phyloP scores from a whole-genome alignment of 495 filamentous ascomycete genomes.

The Glarea lozoyensis region DNA sequence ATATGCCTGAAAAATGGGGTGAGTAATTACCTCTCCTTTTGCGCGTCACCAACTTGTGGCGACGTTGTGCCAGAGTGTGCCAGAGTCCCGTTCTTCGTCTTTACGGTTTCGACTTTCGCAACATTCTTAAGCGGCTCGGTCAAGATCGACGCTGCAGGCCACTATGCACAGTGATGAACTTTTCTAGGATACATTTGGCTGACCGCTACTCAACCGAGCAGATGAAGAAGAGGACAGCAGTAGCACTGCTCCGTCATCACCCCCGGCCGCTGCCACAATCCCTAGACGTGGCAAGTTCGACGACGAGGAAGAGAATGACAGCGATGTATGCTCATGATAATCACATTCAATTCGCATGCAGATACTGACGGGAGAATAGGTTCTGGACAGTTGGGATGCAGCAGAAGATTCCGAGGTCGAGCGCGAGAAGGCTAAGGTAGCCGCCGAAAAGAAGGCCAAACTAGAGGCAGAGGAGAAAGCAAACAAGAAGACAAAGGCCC shows the following conservation, averaged over 20 bases:
- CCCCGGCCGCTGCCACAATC: constrained; percentile 45
- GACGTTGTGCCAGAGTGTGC: too few relatives aligned
- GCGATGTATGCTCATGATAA: constrained; percentile 51
- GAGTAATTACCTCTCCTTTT: constrained; percentile 14
- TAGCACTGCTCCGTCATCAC: constrained; percentile 50
- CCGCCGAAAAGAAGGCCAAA: constrained; percentile 77
- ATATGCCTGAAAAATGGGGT: constrained; percentile 24
- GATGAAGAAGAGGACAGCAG: constrained; percentile 66
- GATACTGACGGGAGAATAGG: constrained; percentile 36
- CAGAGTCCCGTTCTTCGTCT: too few relatives aligned
- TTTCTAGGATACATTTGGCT: constrained; percentile 21
- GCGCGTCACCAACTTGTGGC: too few relatives aligned
- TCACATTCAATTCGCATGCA: background rate
- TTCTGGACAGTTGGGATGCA: constrained; percentile 94
- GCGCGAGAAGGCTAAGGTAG: constrained; percentile 86
- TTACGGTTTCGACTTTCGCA: too few relatives aligned
- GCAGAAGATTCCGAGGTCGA: constrained; percentile 96
- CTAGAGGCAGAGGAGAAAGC: constrained; percentile 86
- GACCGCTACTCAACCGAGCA: constrained; percentile 30
- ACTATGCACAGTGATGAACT: constrained; percentile 10
- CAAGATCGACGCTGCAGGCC: constrained; percentile 17
- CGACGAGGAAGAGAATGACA: constrained; percentile 77
- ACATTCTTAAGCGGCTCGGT: constrained; percentile 7
- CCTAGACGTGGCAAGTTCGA: constrained; percentile 71
- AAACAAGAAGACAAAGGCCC: constrained; percentile 80